These are phyloP conservation scores for Kodamaea kaohsiungensis DNA, from an alignment of 805 yeast species.

Conservation along the genomic window DNA sequence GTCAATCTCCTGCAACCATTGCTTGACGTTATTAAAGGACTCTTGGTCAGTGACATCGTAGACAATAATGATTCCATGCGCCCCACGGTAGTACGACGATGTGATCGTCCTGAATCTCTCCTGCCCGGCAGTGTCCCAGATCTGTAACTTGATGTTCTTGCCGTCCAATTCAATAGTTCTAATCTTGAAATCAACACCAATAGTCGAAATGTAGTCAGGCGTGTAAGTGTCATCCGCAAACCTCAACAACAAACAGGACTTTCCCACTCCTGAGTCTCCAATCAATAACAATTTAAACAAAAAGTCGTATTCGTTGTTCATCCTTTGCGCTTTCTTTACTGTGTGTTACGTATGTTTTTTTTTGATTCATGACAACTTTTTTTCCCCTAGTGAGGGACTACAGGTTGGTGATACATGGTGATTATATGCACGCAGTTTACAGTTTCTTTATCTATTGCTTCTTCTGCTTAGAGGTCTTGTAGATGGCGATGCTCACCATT, in stretches of 20 bases:
- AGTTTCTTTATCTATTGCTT: not conserved
- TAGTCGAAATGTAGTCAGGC: conserved; percentile 94
- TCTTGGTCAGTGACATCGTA: conserved; percentile 98
- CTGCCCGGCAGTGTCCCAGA: conserved; percentile 99
- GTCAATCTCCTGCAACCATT: conserved; percentile 98
- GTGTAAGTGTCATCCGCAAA: conserved; percentile 98
- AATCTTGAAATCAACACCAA: conserved; percentile 94
- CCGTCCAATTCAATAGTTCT: conserved; percentile 94
- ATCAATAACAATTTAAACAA: conserved; percentile 91
- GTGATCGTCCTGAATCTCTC: conserved; percentile 98
- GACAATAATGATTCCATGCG: conserved; percentile 97
- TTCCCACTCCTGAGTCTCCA: conserved; percentile 99
- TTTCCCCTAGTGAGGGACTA: conserved; percentile 1
- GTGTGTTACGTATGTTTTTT: conserved; percentile 8
- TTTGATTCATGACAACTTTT: conserved; percentile 7
- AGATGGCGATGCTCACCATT: conserved; percentile 76
- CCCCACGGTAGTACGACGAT: conserved; percentile 96
- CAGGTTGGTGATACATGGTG: not conserved
- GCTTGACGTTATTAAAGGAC: conserved; percentile 93
- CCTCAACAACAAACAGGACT: conserved; percentile 90
- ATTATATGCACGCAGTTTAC: not conserved
- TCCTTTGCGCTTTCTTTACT: conserved; percentile 20
- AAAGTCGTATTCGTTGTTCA: conserved; percentile 97
- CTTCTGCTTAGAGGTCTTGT: conserved; percentile 33
- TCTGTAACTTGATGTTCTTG: conserved; percentile 94